Evolutionary conservation across 2,329 filamentous ascomycete genomes (phyloP).

Genomic region (Dactylellina parvicollis): DNA sequence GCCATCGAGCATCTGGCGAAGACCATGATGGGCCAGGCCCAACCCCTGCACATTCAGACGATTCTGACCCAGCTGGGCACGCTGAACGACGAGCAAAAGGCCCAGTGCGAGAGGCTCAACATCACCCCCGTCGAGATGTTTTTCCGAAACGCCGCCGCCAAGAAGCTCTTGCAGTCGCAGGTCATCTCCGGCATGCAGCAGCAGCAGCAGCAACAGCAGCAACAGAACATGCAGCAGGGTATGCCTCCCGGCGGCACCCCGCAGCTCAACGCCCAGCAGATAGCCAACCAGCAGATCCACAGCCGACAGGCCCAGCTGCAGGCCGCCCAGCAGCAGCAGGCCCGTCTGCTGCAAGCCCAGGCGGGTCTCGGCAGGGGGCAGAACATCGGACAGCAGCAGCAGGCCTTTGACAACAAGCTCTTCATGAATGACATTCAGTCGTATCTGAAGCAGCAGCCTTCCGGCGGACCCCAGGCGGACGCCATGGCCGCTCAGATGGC

Average conservation of each 20-base stretch:
- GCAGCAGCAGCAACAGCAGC: too few relatives aligned
- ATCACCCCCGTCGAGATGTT: slow-evolving; percentile 46
- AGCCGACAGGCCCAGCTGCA: slow-evolving; percentile 24
- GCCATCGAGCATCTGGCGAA: slow-evolving; percentile 33
- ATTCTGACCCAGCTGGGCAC: slow-evolving; percentile 33
- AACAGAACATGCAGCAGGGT: too few relatives aligned
- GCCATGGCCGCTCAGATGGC: background rate
- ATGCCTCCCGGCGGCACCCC: background rate
- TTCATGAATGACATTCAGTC: slow-evolving; percentile 47
- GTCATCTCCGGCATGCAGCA: background rate
- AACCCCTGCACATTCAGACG: slow-evolving; percentile 40
- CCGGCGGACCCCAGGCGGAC: background rate
- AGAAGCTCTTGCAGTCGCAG: slow-evolving; percentile 29
- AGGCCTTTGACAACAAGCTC: slow-evolving; percentile 37
- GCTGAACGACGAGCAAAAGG: slow-evolving; percentile 41
- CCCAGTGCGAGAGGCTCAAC: slow-evolving; percentile 33
- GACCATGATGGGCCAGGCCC: slow-evolving; percentile 44
- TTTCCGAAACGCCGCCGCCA: slow-evolving; percentile 45
- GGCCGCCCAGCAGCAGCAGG: slow-evolving; percentile 27
- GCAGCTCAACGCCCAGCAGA: slow-evolving; percentile 35
- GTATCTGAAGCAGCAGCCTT: slow-evolving; percentile 33
- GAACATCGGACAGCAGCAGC: slow-evolving; percentile 23
- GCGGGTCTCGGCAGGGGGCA: slow-evolving; percentile 43
- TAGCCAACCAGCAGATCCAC: slow-evolving; percentile 37
- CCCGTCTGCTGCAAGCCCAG: slow-evolving; percentile 23